Evolutionary conservation across 2,329 filamentous ascomycete species (phyloP), one percentile per base, ranked within the genome.

Genomic region (Albophoma yamanashiensis): DNA sequence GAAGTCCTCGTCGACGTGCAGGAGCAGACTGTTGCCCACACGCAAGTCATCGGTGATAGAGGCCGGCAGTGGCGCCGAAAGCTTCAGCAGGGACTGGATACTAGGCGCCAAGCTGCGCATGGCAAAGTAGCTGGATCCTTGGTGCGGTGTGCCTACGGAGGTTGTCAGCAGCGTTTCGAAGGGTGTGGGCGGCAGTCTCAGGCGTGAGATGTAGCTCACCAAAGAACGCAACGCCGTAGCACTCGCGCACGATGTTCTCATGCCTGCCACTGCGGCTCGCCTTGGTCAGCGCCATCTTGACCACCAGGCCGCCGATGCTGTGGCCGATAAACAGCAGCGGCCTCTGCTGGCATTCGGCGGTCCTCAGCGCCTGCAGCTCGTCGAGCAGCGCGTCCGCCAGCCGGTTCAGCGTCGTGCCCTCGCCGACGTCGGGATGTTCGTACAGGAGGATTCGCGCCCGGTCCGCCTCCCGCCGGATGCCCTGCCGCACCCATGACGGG

Each of bases 261-360:
- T 78, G 76, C 3, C 68, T 67, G 0, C 71, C 61, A 34, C 70
- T 69, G 22, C 73, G 67, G 43, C 70, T 75, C 3, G 81, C 80
- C 64, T 76, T 79, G 9, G 80, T 74, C 50, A 87, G 66, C 1
- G 81, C 82, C 65, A 78, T 73, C 72, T 87, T 87, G 8, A 80
- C 79, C 1, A 86, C 81, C 34, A 87, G 67, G 0, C 84, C 84
- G 1, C 84, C 84, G 7, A 86, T 75, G 55, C 83, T 85, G 60
- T 87, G 84, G 14, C 78, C 83, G 15, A 87, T 75, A 66, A 87
- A 85, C 62, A 87, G 77, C 2, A 87, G 64, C 0, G 84, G 84
- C 6, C 84, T 77, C 50, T 69, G 70, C 25, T 68, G 67, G 56
- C 70, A 70, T 66, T 72, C 70, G 0, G 65, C 66, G 6, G 62